Conservation (phyloP, 345 rosid species). For the Aquilaria malaccensis region DNA sequence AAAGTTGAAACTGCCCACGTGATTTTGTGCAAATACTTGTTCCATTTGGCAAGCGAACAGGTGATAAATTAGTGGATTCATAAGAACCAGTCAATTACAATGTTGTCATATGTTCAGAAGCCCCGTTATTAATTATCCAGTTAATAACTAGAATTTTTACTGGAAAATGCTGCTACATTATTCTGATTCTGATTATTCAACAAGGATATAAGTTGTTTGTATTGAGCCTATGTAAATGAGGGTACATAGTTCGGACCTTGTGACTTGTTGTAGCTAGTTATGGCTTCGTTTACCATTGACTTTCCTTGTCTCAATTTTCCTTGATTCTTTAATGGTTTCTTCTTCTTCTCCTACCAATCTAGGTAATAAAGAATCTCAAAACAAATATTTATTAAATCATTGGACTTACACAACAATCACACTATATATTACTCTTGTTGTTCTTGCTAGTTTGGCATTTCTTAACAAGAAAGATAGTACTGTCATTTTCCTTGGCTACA, state of each 20-base stretch:
- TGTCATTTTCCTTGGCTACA: too few relatives aligned
- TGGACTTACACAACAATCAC: background rate
- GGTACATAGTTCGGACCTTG: background rate
- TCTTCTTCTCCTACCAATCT: background rate
- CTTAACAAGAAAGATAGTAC: background rate
- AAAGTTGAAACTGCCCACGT: background rate
- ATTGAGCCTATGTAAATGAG: background rate
- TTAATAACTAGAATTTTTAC: too few relatives aligned
- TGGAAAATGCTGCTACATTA: too few relatives aligned
- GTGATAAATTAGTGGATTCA: background rate
- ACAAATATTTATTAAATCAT: background rate
- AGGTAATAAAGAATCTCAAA: background rate
- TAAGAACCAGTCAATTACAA: background rate
- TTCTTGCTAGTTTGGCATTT: background rate
- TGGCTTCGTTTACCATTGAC: background rate
- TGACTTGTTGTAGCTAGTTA: background rate
- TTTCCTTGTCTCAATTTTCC: background rate
- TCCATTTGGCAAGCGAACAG: conserved; percentile 1
- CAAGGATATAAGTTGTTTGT: background rate
- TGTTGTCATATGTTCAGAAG: conserved; percentile 9
- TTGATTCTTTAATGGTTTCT: background rate
- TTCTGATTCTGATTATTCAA: background rate
- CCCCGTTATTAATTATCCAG: background rate
- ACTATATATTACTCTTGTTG: background rate
- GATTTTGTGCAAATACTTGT: background rate